Conservation (phyloP, 2,329 filamentous ascomycete genomes). For the Sclerotinia nivalis region DNA sequence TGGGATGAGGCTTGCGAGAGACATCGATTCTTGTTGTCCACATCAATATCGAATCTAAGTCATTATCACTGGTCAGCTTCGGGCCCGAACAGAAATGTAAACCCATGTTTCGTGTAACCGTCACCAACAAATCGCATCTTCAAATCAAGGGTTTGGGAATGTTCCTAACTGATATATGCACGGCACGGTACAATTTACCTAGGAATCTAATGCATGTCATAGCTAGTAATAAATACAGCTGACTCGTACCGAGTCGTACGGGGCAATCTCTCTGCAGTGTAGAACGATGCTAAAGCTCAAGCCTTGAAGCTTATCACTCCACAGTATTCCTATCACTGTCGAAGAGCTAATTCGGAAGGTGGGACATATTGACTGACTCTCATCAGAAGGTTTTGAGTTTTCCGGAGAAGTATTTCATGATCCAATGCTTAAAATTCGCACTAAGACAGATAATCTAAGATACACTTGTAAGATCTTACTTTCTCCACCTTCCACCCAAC, state of each 20-base stretch:
- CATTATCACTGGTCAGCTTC: background rate
- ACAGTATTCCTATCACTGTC: background rate
- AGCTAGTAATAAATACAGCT: too few relatives aligned
- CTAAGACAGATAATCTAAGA: background rate
- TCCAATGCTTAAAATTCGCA: background rate
- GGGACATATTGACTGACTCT: background rate
- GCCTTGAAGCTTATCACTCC: background rate
- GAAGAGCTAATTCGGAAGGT: background rate
- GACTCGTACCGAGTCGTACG: background rate
- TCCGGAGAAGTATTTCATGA: background rate
- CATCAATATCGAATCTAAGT: background rate
- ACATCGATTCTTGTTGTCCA: background rate
- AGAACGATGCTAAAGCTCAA: background rate
- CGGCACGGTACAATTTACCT: background rate
- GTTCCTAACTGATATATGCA: background rate
- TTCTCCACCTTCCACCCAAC: background rate
- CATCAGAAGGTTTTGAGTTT: too few relatives aligned
- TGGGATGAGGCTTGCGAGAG: background rate
- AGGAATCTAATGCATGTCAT: conserved; percentile 8
- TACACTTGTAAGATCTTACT: background rate
- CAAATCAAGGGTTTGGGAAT: background rate
- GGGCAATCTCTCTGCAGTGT: too few relatives aligned
- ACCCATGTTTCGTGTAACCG: background rate
- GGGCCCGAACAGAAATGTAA: background rate
- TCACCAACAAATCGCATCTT: conserved; percentile 13